Base-by-base conservation (phyloP, 2,329 filamentous ascomycete species). In the Pezicula carpinea region DNA sequence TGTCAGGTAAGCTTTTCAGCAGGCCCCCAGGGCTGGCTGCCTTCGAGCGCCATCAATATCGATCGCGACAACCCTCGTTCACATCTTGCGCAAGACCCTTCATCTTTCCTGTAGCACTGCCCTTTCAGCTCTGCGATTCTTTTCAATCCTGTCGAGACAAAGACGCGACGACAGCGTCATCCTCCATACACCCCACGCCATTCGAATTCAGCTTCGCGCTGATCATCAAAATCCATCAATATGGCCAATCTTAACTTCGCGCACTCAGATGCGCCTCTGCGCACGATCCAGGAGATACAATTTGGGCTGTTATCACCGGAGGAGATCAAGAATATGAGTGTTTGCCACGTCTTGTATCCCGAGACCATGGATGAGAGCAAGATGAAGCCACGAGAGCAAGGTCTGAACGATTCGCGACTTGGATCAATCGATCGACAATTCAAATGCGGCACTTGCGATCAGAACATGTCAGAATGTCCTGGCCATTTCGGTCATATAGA, bases 401-500 rank as follows among this genome's bases (percentile, higher is more conserved):
- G 93, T 63, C 77, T 97, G 58, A 97, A 97, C 67, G 93, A 99
- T 66, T 91, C 93, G 56, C 87, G 91, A 59, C 84, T 99, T 43
- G 93, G 93, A 49, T 96, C 93, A 42, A 96, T 99, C 66, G 95
- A 99, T 68, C 85, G 93, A 55, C 87, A 90, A 65, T 95, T 89
- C 75, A 89, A 90, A 69, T 99, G 93, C 74, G 91, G 87, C 64
- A 97, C 95, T 41, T 99, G 93, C 70, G 87, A 91, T 55, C 91
- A 99, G 71, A 86, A 88, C 64, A 96, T 96, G 80, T 85, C 87
- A 55, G 89, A 96, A 66, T 99, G 93, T 68, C 92, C 93, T 50
- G 93, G 93, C 51, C 93, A 99, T 68, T 99, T 99, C 66, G 93
- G 93, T 55, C 95, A 99, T 70, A 99, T 99, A 61, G 95, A 99